A percentile compares a stretch with the other conserved stretches of the same genome.
Conservation (phyloP, 805 yeast genomes). For the Wickerhamomyces xylosicus region DNA sequence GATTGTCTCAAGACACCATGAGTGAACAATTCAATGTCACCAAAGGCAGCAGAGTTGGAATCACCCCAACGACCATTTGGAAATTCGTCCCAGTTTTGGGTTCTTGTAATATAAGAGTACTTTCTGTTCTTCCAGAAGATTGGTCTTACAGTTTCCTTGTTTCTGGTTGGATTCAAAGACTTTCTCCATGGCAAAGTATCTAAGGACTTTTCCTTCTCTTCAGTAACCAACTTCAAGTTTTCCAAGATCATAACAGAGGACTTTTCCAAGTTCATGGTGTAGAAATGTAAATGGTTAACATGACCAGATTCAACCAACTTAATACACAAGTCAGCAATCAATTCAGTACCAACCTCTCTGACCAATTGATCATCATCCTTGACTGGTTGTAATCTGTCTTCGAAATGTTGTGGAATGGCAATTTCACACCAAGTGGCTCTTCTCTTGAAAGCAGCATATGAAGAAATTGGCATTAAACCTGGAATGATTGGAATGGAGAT, state of each 20-base stretch:
- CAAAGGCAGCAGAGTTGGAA: conserved; percentile 94
- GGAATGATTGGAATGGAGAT: conserved; percentile 85
- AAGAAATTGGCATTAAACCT: conserved; percentile 98
- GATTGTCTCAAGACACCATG: conserved; percentile 75
- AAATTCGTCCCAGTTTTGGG: conserved; percentile 94
- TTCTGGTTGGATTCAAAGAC: conserved; percentile 71
- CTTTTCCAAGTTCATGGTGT: conserved; percentile 95
- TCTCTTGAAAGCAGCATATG: conserved; percentile 85
- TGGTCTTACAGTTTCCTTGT: conserved; percentile 79
- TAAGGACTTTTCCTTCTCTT: conserved; percentile 11
- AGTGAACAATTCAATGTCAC: conserved; percentile 77
- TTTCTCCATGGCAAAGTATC: conserved; percentile 78
- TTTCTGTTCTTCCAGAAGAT: conserved; percentile 95
- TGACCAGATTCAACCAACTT: conserved; percentile 58
- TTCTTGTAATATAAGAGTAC: conserved; percentile 78
- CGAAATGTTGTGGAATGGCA: conserved; percentile 63
- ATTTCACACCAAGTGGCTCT: conserved; percentile 94
- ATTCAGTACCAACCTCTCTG: conserved; percentile 73
- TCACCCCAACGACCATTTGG: conserved; percentile 99
- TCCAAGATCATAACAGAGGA: conserved; percentile 85
- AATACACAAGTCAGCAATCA: conserved; percentile 77
- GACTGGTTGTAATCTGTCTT: conserved; percentile 62
- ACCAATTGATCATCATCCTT: conserved; percentile 87
- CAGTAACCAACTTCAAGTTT: conserved; percentile 43
- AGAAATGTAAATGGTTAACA: conserved; percentile 84